Base-by-base conservation (phyloP, 1,139 yeast genomes). In the Magnusiomyces suaveolens region DNA sequence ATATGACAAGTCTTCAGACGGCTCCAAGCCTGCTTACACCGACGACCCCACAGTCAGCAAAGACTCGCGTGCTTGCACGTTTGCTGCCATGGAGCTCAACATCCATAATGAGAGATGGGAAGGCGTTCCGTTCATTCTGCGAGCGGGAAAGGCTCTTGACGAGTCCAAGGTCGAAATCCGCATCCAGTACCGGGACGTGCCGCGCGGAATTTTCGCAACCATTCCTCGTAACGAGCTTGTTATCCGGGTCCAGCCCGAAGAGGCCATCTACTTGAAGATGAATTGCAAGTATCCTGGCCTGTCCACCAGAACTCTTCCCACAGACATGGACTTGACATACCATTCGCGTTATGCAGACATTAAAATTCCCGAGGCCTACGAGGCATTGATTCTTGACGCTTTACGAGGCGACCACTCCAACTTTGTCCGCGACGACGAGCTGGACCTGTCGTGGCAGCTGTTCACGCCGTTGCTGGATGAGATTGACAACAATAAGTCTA, bases 361-460 rank as follows among this genome's bases (percentile, higher is more conserved):
- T 73, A 63, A 64, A 55, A 90, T 92, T 65, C 97, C 98, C 52
- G 97, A 90, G 75, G 98, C 97, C 51, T 92, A 92, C 72, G 98
- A 94, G 75, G 86, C 96, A 1, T 81, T 92, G 64, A 87, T 92
- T 64, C 81, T 95, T 70, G 98, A 94, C 71, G 87, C 92, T 60
- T 75, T 84, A 68, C 78, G 82, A 63, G 98, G 95, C 57, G 95
- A 90, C 72, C 98, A 92, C 73, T 85, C 97, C 58, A 90, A 90
- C 75, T 92, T 94, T 69, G 98, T 92, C 43, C 85, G 98, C 74
- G 97, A 90, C 69, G 99, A 92, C 69, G 99, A 92, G 74, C 80
- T 94, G 68, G 97, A 90, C 58, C 82, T 84, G 57, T 84, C 95
- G 57, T 92, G 99, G 99, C 78, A 79, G 64, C 75, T 92, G 58